phyloP scores from a whole-genome alignment of 768 basidiomycete species.

The Lactarius deliciosus region DNA sequence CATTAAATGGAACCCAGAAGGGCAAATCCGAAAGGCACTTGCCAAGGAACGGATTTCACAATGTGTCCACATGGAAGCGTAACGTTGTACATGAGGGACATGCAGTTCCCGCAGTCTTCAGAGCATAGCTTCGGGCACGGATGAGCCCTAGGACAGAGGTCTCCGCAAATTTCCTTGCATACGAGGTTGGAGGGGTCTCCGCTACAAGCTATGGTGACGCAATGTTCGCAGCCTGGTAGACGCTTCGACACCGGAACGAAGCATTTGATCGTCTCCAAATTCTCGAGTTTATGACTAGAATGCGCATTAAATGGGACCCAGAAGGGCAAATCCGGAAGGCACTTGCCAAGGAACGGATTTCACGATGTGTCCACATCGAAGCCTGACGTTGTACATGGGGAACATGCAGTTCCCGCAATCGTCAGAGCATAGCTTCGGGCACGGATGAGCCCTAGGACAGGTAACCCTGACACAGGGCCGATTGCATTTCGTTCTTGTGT shows the following conservation, averaged over 20 bases:
- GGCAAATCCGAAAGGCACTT: too few species aligned
- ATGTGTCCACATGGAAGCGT: too few species aligned
- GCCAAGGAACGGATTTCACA: too few species aligned
- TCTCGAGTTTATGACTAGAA: conserved; percentile 33
- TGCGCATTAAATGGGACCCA: not conserved
- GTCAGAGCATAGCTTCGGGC: conserved; percentile 33
- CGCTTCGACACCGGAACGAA: conserved; percentile 30
- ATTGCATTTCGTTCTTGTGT: conserved; percentile 31
- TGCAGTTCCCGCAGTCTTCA: too few species aligned
- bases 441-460: conserved; percentile 34
- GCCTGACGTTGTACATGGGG: conserved; percentile 29
- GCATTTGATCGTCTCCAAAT: conserved; percentile 33
- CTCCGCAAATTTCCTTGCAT: conserved; percentile 29
- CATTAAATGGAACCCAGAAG: too few species aligned
- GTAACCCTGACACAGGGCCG: conserved; percentile 30
- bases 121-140: too few species aligned
- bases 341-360: conserved; percentile 35
- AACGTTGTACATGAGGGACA: too few species aligned
- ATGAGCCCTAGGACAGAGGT: too few species aligned
- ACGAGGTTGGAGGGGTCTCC: conserved; percentile 23
- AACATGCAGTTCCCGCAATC: conserved; percentile 35
- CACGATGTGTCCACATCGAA: conserved; percentile 35
- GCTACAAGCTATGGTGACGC: conserved; percentile 27
- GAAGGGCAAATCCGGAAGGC: not conserved
- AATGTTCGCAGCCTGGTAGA: conserved; percentile 38